phyloP scores from a whole-genome alignment of 164 flowering plant genomes.

The Cinnamomum micranthum region DNA sequence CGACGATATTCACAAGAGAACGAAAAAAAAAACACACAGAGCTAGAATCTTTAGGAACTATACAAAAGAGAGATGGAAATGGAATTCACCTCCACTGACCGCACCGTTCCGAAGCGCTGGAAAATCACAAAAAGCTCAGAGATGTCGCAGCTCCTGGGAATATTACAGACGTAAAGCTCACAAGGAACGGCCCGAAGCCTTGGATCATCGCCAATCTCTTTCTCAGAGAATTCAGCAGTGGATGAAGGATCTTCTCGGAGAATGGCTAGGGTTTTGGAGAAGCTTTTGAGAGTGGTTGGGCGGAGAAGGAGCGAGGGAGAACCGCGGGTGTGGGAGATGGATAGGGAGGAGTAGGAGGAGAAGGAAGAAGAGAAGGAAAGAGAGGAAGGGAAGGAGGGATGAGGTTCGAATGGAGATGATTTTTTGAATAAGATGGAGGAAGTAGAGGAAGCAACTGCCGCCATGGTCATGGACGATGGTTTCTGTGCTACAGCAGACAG shows the following conservation, averaged over 20 bases:
- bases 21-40: background rate
- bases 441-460: background rate
- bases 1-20: background rate
- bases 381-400: background rate
- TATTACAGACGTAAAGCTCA: constrained; percentile 42
- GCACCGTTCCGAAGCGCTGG: constrained; percentile 35
- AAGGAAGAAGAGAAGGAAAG: background rate
- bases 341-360: background rate
- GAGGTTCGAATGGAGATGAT: background rate
- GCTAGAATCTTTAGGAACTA: background rate
- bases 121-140: constrained; percentile 31
- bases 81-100: constrained; percentile 30
- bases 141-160: constrained; percentile 37
- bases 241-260: background rate
- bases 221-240: background rate
- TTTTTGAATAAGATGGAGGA: background rate
- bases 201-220: background rate
- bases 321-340: background rate
- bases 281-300: background rate
- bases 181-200: constrained; percentile 9
- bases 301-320: constrained; percentile 1
- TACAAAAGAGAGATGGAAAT: background rate
- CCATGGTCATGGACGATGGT: background rate
- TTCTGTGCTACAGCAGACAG: no score
- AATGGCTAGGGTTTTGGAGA: constrained; percentile 7